Evolutionary conservation across 805 yeast genomes (phyloP).

Genomic region (Sungouiella blattae): DNA sequence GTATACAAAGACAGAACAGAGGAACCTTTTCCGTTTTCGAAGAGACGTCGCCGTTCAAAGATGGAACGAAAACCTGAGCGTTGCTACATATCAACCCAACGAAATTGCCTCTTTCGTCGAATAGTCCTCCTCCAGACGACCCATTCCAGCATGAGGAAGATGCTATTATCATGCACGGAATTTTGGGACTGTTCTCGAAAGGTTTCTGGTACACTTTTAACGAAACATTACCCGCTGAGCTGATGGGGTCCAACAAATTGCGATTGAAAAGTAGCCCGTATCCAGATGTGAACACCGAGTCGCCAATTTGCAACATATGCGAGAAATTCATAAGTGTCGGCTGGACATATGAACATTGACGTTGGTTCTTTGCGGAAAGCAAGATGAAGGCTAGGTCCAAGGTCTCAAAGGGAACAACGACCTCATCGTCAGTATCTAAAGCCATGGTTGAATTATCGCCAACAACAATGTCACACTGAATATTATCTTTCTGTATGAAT

Average conservation of each 20-base stretch:
- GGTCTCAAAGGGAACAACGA: slow-evolving; percentile 27
- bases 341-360: not conserved
- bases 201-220: slow-evolving; percentile 14
- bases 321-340: slow-evolving; percentile 1
- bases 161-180: slow-evolving; percentile 26
- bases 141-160: slow-evolving; percentile 51
- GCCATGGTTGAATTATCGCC: not conserved
- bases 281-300: slow-evolving; percentile 30
- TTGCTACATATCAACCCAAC: slow-evolving; percentile 45
- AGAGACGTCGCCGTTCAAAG: not conserved
- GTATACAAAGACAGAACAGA: slow-evolving; percentile 29
- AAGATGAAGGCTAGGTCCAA: slow-evolving; percentile 39
- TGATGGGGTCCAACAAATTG: slow-evolving; percentile 23
- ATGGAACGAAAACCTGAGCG: slow-evolving; percentile 32
- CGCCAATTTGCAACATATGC: slow-evolving; percentile 12
- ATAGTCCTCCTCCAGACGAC: slow-evolving; percentile 47
- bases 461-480: not conserved
- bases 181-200: slow-evolving; percentile 1
- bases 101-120: slow-evolving; percentile 20
- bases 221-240: slow-evolving; percentile 30
- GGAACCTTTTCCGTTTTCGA: slow-evolving; percentile 26
- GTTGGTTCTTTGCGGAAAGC: slow-evolving; percentile 10
- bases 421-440: slow-evolving; percentile 12
- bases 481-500: slow-evolving; percentile 2
- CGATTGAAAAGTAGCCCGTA: slow-evolving; percentile 37